A percentile compares a stretch with the other conserved stretches of the same genome.
Evolutionary conservation across 2,329 filamentous ascomycete species (phyloP).

Genomic region (Beauveria sp.): DNA sequence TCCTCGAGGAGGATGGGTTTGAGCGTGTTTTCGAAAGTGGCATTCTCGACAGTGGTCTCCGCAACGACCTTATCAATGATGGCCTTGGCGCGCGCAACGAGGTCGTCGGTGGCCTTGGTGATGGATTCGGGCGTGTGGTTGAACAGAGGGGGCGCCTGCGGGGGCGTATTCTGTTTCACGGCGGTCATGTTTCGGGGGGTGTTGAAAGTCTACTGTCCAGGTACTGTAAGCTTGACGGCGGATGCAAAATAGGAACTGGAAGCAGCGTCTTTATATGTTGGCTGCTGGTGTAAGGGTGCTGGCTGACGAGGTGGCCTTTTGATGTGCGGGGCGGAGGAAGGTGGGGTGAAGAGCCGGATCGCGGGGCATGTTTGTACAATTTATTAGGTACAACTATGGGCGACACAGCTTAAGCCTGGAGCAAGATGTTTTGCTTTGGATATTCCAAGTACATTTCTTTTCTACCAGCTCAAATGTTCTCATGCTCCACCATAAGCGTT

Average conservation of each 20-base stretch:
- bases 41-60: constrained; percentile 43
- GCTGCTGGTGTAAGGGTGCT: background rate
- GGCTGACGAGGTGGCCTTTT: background rate
- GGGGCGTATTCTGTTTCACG: constrained; percentile 36
- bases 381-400: background rate
- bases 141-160: constrained; percentile 71
- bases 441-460: no score
- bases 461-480: no score
- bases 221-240: background rate
- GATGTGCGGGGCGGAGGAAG: constrained; percentile 3
- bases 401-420: background rate
- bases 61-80: constrained; percentile 62
- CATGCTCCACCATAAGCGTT: no score
- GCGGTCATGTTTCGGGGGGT: background rate
- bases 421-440: no score
- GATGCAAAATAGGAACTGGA: background rate
- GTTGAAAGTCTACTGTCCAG: background rate
- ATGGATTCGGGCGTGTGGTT: constrained; percentile 65
- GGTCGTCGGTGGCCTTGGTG: constrained; percentile 55
- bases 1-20: constrained; percentile 55
- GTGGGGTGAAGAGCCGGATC: constrained; percentile 4
- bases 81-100: constrained; percentile 55
- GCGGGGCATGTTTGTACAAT: background rate
- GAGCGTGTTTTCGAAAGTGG: constrained; percentile 46
- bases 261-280: background rate